Base-by-base conservation (phyloP, 306 rosid species). In the Quercus engelmannii region DNA sequence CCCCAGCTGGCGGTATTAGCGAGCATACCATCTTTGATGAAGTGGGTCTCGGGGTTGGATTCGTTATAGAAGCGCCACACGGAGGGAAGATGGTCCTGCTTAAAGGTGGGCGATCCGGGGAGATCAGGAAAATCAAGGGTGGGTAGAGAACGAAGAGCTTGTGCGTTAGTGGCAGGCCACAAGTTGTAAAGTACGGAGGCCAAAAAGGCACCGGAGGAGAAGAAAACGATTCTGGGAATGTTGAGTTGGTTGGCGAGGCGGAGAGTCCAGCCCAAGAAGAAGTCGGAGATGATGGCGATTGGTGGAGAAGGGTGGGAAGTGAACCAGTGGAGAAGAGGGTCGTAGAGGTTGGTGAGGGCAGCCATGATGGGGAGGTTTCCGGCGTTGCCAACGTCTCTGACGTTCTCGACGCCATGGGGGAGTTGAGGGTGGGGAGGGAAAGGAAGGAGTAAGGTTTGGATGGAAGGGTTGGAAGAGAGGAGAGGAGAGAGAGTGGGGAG, bases 401-500 rank as follows among this genome's bases (percentile, higher is more conserved):
- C 23, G 79, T 91, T 77, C 55, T 93, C 94, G 21, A 62, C 85
- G 18, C 78, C 90, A 0, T 83, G 13, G 58, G 94, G 91, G 3
- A 93, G 69, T 33, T 72, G 76, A 1, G 94, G 97, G 89, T 93
- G 89, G 0, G 90, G 33, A 11, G 97, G 98, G 51, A 93, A 83
- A 0, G 93, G 97, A 38, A 93, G 88, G 43, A 82, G 14, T 0
- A 93, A 73, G 20, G 97, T 76, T 17, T 84, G 71, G 57, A 91
- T 23, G 9, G 83, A 78, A 74, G 93, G 90, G 78, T 91, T 90
- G 6, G 82, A 5, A 6, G 90, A 79, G 69, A 93, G 84, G 71
- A 93, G 97, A 0, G 87, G 81, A 13, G 73, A 6, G 9, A 91
- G 86, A 1, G 7, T 26, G 28, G 28, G 28, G 28, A 93, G 89